A percentile compares a stretch with the other conserved stretches of the same genome.
Conservation (phyloP, 176 grass and related monocot species). For the Saccharum spontaneum region DNA sequence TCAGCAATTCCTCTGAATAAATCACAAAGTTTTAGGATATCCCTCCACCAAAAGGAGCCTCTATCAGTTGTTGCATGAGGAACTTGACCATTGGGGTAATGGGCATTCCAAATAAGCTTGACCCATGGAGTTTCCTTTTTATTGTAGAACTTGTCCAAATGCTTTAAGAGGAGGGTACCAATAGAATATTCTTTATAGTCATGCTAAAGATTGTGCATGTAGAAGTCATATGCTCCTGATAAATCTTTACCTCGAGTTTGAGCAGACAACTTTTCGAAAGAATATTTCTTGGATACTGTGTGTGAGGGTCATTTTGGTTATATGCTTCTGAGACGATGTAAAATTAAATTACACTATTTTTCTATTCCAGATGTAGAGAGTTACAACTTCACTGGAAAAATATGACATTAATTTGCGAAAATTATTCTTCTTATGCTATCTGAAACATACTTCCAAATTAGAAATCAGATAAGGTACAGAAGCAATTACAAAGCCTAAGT, state of each 20-base stretch:
- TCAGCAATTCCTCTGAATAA: too few species aligned
- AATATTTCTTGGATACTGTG: not conserved
- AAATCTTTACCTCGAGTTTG: not conserved
- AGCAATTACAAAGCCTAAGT: not conserved
- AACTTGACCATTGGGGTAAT: too few species aligned
- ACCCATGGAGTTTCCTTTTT: too few species aligned
- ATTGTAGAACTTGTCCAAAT: too few species aligned
- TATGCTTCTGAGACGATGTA: not conserved
- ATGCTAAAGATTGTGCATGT: not conserved
- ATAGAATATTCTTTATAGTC: too few species aligned
- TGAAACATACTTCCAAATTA: not conserved
- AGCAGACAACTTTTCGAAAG: not conserved
- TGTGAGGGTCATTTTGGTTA: not conserved
- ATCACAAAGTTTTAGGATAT: too few species aligned
- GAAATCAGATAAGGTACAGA: not conserved
- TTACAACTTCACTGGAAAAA: not conserved
- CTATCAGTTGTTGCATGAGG: too few species aligned
- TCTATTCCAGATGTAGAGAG: not conserved
- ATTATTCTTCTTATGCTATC: slow-evolving; percentile 12
- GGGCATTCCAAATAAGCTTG: too few species aligned
- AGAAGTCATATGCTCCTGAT: not conserved
- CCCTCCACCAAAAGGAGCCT: too few species aligned
- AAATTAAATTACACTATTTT: not conserved
- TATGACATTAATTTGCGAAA: not conserved
- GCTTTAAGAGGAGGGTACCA: too few species aligned